phyloP scores from a whole-genome alignment of 2,329 filamentous ascomycete genomes.

The Passalora sequoiae region DNA sequence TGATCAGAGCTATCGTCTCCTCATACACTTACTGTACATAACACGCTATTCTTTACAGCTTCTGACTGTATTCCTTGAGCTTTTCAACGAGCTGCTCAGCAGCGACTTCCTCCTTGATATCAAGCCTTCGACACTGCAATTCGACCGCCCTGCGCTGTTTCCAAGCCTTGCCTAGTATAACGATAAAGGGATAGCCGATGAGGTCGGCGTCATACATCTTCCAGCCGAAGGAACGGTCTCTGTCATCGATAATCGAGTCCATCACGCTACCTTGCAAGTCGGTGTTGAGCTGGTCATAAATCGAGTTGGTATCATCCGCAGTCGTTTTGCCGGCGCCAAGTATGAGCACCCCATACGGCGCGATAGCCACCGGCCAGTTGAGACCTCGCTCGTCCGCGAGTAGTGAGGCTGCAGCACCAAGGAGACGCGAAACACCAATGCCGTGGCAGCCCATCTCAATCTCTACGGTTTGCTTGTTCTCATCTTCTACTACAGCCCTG shows the following conservation, averaged over 20 bases:
- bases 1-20: too few species aligned
- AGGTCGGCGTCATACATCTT: conserved; percentile 87
- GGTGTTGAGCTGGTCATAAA: conserved; percentile 59
- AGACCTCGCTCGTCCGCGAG: conserved; percentile 67
- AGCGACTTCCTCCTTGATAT: conserved; percentile 48
- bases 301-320: conserved; percentile 22
- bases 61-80: conserved; percentile 15
- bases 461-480: conserved; percentile 43
- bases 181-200: conserved; percentile 77
- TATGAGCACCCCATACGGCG: conserved; percentile 74
- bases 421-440: conserved; percentile 85
- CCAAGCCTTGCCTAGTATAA: conserved; percentile 74
- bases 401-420: conserved; percentile 77
- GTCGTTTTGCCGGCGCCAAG: conserved; percentile 41
- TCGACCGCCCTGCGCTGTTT: conserved; percentile 55
- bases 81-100: conserved; percentile 11
- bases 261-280: conserved; percentile 6
- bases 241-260: conserved; percentile 71
- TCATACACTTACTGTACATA: too few species aligned
- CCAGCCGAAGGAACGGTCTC: conserved; percentile 63
- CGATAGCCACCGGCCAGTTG: conserved; percentile 81
- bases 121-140: conserved; percentile 69
- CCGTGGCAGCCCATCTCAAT: conserved; percentile 97
- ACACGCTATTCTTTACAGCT: too few species aligned
- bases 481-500: conserved; percentile 53